Conservation (phyloP, 768 basidiomycete genomes). For the Gelatoporia subvermispora region DNA sequence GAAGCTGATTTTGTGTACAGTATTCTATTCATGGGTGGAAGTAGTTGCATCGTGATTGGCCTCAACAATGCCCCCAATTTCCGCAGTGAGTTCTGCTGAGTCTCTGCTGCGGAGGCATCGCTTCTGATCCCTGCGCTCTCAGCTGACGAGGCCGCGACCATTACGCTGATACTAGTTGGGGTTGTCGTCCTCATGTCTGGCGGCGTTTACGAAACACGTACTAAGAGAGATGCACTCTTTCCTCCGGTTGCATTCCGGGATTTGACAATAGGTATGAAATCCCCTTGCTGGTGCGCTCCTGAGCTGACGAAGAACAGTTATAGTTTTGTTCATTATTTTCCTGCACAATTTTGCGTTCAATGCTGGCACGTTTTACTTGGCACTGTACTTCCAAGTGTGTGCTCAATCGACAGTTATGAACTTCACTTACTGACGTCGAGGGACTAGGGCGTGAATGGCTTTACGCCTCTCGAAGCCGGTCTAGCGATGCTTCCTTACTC, state of each 20-base stretch:
- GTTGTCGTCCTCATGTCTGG: constrained; percentile 49
- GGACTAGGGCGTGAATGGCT: constrained; percentile 61
- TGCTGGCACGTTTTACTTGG: constrained; percentile 82
- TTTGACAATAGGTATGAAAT: constrained; percentile 49
- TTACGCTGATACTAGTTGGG: constrained; percentile 56
- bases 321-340: constrained; percentile 64
- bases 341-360: constrained; percentile 82
- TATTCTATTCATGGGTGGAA: constrained; percentile 68
- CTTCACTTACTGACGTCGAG: constrained; percentile 3
- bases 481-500: constrained; percentile 78
- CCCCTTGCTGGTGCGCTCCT: not conserved
- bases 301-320: constrained; percentile 38
- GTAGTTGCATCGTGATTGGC: constrained; percentile 69
- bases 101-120: constrained; percentile 6
- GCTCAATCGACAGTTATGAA: not conserved
- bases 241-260: constrained; percentile 59
- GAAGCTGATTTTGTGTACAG: constrained; percentile 32
- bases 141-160: constrained; percentile 65
- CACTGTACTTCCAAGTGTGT: constrained; percentile 74
- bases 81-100: constrained; percentile 52
- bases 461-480: constrained; percentile 68
- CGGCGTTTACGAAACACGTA: constrained; percentile 63
- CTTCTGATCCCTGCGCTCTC: constrained; percentile 12
- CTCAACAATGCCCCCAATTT: constrained; percentile 68
- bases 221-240: constrained; percentile 67